Evolutionary conservation across 2,329 filamentous ascomycete genomes (phyloP).

Genomic region (Fusarium irregulare): DNA sequence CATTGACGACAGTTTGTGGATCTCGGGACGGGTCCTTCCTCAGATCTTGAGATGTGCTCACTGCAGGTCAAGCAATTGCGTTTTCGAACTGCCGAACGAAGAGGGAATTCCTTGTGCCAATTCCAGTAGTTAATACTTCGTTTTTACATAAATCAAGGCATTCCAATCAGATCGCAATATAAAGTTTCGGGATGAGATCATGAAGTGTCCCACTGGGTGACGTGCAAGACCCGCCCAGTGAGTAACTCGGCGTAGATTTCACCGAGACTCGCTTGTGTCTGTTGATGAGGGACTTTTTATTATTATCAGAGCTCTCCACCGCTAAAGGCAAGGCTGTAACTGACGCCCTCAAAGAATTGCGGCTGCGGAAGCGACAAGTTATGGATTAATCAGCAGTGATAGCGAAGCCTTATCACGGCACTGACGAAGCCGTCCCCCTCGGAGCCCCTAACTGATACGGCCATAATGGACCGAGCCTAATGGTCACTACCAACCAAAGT

Average conservation of each 20-base stretch:
- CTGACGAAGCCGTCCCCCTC: neutral
- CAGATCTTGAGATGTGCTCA: too few species aligned
- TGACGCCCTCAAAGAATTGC: neutral
- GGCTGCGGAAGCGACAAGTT: too few species aligned
- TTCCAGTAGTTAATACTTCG: accelerated
- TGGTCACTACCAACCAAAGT: neutral
- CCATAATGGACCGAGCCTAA: neutral
- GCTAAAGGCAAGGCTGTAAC: neutral
- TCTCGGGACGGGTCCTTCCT: too few species aligned
- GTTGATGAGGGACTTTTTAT: neutral
- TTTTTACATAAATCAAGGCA: neutral
- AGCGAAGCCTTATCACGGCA: neutral
- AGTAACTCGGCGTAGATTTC: neutral
- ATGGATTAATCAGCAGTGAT: neutral
- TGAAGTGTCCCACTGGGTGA: neutral
- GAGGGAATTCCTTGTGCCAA: too few species aligned
- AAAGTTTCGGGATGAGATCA: slow-evolving; percentile 6
- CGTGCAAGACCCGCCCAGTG: neutral
- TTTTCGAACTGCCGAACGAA: too few species aligned
- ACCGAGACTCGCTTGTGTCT: neutral
- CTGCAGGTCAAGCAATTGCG: too few species aligned
- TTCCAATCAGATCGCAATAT: neutral
- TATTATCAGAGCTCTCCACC: neutral
- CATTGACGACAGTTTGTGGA: too few species aligned
- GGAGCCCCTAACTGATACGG: neutral